Evolutionary conservation across 768 basidiomycete species (phyloP).

Genomic region (Mycena metata): DNA sequence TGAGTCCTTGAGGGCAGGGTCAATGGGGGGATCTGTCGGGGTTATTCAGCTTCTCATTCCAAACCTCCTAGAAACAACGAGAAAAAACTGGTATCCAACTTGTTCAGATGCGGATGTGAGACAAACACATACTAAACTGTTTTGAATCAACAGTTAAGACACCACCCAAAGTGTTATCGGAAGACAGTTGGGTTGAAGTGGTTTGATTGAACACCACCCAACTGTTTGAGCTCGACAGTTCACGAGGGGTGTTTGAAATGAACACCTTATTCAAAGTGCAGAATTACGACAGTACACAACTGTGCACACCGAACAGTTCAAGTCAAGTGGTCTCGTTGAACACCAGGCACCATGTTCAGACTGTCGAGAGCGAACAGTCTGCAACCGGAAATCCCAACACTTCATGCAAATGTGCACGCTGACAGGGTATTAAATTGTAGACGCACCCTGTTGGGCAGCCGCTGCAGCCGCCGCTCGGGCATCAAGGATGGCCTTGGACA

Average conservation of each 20-base stretch:
- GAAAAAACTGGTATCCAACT: too few species aligned
- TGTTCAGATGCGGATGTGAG: too few species aligned
- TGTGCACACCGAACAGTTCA: background rate
- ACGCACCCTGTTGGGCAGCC: background rate
- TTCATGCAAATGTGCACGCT: background rate
- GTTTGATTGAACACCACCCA: too few species aligned
- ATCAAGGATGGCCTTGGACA: too few species aligned
- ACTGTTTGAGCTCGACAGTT: background rate
- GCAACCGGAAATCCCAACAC: background rate
- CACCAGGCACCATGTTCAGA: background rate
- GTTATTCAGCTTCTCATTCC: background rate
- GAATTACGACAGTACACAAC: background rate
- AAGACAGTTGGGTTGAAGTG: background rate
- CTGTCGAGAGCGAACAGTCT: background rate
- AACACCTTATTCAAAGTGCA: background rate
- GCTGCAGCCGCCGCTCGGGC: too few species aligned
- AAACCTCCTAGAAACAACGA: background rate
- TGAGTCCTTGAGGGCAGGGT: too few species aligned
- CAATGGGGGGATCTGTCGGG: background rate
- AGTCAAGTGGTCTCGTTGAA: background rate
- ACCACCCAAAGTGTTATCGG: background rate
- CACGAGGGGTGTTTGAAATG: background rate
- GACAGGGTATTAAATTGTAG: too few species aligned
- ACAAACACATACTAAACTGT: background rate
- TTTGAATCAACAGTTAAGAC: background rate